Evolutionary conservation across 2,329 filamentous ascomycete species (phyloP).

Genomic region (Periconia sp.): DNA sequence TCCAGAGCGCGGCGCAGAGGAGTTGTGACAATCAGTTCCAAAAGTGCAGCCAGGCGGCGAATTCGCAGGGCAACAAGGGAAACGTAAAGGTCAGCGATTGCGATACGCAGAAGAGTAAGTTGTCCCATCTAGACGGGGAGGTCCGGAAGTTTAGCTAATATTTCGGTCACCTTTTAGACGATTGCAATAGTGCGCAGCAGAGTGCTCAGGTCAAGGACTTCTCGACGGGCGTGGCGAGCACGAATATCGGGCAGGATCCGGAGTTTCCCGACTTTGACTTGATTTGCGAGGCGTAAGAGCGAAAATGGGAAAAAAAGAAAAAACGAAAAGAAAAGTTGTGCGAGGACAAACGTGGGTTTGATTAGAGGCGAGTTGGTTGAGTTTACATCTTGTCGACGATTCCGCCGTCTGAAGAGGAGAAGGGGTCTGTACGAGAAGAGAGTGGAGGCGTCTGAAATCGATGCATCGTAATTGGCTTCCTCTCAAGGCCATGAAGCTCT

Average conservation of each 20-base stretch:
- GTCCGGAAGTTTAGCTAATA: background rate
- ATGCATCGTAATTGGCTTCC: too few relatives aligned
- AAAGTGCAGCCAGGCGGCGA: conserved; percentile 53
- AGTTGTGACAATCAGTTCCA: conserved; percentile 70
- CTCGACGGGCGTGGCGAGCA: conserved; percentile 25
- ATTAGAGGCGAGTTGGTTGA: too few relatives aligned
- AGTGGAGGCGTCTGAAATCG: too few relatives aligned
- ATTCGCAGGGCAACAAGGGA: conserved; percentile 57
- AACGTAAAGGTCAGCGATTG: conserved; percentile 57
- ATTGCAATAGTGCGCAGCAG: conserved; percentile 36
- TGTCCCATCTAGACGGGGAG: background rate
- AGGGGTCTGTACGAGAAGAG: too few relatives aligned
- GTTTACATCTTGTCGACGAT: too few relatives aligned
- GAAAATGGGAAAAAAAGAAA: background rate
- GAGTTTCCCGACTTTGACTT: conserved; percentile 47
- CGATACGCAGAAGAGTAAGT: conserved; percentile 56
- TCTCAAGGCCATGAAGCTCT: too few relatives aligned
- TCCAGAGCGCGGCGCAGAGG: conserved; percentile 62
- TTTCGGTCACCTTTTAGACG: conserved; percentile 17
- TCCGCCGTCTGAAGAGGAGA: too few relatives aligned
- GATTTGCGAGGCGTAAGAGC: conserved; percentile 35
- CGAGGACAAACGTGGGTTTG: too few relatives aligned
- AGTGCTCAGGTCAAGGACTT: conserved; percentile 37
- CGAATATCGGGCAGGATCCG: conserved; percentile 45
- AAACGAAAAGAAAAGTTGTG: too few relatives aligned